Conservation (phyloP, 2,329 filamentous ascomycete genomes). For the Pezicula carpinea region DNA sequence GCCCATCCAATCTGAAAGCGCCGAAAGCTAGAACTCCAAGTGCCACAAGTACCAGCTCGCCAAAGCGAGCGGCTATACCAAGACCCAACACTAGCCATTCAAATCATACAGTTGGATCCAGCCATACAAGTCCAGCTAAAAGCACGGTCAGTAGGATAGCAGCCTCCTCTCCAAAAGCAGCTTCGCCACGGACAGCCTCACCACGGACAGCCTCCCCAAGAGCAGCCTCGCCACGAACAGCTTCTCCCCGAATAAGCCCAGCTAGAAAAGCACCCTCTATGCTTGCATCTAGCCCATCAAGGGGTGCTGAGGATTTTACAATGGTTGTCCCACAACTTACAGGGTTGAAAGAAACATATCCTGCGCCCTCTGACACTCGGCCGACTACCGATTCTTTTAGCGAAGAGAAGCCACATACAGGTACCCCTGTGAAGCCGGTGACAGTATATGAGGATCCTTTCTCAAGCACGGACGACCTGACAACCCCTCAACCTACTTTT, state of each 20-base stretch:
- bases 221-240: background rate
- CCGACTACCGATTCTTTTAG: slow-evolving; percentile 37
- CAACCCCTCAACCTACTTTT: slow-evolving; percentile 40
- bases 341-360: slow-evolving; percentile 27
- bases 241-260: slow-evolving; percentile 17
- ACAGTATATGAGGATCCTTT: slow-evolving; percentile 62
- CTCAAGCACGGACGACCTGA: slow-evolving; percentile 38
- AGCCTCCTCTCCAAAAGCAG: slow-evolving; percentile 5
- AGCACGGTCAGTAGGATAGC: slow-evolving; percentile 20
- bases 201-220: background rate
- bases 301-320: slow-evolving; percentile 48
- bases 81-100: slow-evolving; percentile 31
- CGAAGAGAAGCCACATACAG: slow-evolving; percentile 23
- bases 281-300: slow-evolving; percentile 35
- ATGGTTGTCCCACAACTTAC: slow-evolving; percentile 45
- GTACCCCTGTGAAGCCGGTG: slow-evolving; percentile 24
- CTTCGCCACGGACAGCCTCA: background rate
- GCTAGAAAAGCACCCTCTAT: slow-evolving; percentile 13
- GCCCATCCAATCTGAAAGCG: slow-evolving; percentile 31
- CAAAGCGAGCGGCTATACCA: slow-evolving; percentile 26
- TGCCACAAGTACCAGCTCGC: slow-evolving; percentile 37
- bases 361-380: slow-evolving; percentile 22
- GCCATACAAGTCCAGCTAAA: slow-evolving; percentile 39
- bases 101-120: slow-evolving; percentile 25
- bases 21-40: slow-evolving; percentile 46